Conservation (phyloP, 345 rosid genomes). For the Salix exigua region DNA sequence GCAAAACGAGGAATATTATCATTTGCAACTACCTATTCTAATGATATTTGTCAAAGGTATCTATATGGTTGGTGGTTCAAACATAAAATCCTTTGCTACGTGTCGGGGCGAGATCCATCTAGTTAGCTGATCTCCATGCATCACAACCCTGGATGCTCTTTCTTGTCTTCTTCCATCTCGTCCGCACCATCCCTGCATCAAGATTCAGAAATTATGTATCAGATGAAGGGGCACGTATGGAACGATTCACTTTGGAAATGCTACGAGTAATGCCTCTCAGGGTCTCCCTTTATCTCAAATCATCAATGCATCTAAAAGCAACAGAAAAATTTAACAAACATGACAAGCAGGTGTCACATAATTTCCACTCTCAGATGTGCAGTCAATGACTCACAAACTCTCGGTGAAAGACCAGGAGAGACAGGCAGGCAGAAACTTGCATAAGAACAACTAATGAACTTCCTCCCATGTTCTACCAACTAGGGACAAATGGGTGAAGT, state of each 20-base stretch:
- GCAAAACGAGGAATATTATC: neutral
- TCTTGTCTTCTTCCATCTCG: conserved; percentile 44
- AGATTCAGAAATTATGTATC: neutral
- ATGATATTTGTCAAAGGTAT: conserved; percentile 15
- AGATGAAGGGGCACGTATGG: neutral
- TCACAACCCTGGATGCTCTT: conserved; percentile 34
- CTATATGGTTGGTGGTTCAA: neutral
- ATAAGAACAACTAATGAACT: neutral
- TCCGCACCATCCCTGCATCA: conserved; percentile 36
- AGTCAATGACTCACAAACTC: neutral
- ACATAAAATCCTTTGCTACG: neutral
- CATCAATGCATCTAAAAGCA: neutral
- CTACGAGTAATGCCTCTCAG: neutral
- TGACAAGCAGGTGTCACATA: neutral
- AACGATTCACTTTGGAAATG: neutral
- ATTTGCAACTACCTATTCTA: conserved; percentile 15
- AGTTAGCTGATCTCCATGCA: neutral
- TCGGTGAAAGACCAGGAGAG: neutral
- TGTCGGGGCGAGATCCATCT: no score
- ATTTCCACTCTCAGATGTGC: neutral
- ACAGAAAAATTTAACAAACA: neutral
- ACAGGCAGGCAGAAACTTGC: neutral
- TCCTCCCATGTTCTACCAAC: neutral
- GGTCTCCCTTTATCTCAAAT: neutral
- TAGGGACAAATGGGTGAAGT: neutral